Conservation (phyloP, 345 rosid genomes). For the Lumnitzera racemosa region DNA sequence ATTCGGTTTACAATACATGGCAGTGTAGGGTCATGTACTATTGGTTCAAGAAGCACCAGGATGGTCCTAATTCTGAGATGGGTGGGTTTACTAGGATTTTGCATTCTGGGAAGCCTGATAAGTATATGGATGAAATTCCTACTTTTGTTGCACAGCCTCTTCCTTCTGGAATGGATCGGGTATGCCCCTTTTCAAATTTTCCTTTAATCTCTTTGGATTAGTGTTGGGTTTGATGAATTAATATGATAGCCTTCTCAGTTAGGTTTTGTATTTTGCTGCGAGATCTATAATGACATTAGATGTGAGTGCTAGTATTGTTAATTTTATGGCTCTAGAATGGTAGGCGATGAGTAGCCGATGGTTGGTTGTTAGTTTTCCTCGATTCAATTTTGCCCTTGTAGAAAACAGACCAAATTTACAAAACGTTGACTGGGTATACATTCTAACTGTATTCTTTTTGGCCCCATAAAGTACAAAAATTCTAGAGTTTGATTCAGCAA, state of each 20-base stretch:
- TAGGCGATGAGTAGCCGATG: too few species aligned
- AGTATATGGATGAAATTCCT: constrained; percentile 91
- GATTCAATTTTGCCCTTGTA: too few species aligned
- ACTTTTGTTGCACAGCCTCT: constrained; percentile 90
- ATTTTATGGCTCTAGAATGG: neutral
- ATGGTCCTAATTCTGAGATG: constrained; percentile 70
- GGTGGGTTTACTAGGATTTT: constrained; percentile 96
- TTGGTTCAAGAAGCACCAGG: constrained; percentile 74
- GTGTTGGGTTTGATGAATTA: neutral
- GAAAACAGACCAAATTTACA: too few species aligned
- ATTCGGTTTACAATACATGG: constrained; percentile 93
- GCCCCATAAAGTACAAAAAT: too few species aligned
- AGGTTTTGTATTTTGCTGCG: neutral
- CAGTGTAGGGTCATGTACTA: constrained; percentile 97
- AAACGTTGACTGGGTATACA: too few species aligned
- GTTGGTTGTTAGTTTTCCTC: too few species aligned
- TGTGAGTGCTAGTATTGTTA: neutral
- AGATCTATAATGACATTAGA: neutral
- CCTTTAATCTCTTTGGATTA: neutral
- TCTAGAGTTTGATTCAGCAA: too few species aligned
- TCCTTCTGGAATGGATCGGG: constrained; percentile 95
- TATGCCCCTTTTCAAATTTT: constrained; percentile 10
- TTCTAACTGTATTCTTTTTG: too few species aligned
- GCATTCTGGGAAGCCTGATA: constrained; percentile 83
- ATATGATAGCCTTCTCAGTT: too few species aligned